Evolutionary conservation across 2,329 filamentous ascomycete genomes (phyloP).

Genomic region (Setomelanomma holmii): DNA sequence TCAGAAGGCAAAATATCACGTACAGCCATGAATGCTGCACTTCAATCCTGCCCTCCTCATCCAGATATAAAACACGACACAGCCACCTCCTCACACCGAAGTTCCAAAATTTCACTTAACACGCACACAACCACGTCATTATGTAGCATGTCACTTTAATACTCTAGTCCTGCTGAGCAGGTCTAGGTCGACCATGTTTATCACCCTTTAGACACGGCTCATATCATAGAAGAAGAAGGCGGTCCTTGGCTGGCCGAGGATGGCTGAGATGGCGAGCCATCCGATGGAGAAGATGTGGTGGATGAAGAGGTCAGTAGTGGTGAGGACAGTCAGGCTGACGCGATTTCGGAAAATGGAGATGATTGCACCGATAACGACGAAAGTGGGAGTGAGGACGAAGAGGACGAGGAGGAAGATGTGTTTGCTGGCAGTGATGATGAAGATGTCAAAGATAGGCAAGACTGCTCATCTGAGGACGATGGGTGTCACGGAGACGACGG

Average conservation of each 20-base stretch:
- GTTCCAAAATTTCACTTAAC: neutral
- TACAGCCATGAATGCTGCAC: too few relatives aligned
- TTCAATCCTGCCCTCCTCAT: too few relatives aligned
- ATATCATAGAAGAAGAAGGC: neutral
- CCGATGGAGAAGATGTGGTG: neutral
- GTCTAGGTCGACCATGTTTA: too few relatives aligned
- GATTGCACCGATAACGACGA: too few relatives aligned
- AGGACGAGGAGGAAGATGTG: too few relatives aligned
- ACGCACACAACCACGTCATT: neutral
- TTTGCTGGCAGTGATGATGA: neutral
- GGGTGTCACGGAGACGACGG: too few relatives aligned
- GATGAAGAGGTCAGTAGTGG: neutral
- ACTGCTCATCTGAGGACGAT: neutral
- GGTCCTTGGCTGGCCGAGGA: neutral
- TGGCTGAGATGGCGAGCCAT: too few relatives aligned
- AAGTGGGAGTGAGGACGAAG: too few relatives aligned
- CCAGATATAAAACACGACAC: neutral
- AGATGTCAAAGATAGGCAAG: too few relatives aligned
- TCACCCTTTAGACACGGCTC: neutral
- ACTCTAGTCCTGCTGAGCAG: neutral
- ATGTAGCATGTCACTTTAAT: neutral
- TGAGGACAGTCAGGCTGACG: too few relatives aligned
- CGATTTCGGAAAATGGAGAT: too few relatives aligned
- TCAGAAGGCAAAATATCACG: too few relatives aligned
- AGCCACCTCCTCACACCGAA: neutral